Evolutionary conservation across 306 rosid genomes (phyloP).

Genomic region (Clitoria ternatea): DNA sequence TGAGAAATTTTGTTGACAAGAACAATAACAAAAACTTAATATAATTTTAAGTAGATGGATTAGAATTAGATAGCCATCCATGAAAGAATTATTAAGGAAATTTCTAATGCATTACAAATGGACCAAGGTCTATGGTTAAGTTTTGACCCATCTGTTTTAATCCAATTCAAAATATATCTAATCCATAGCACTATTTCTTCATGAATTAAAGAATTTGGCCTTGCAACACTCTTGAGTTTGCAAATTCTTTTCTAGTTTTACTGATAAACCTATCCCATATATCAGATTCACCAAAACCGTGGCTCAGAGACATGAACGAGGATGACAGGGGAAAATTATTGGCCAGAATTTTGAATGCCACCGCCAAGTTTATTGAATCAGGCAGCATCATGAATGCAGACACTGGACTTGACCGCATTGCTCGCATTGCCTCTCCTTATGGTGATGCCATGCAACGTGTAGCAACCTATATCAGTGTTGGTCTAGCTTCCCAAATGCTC

Average conservation of each 20-base stretch:
- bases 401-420: conserved; percentile 36
- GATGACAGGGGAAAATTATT: conserved; percentile 50
- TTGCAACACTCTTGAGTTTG: conserved; percentile 4
- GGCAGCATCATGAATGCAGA: conserved; percentile 49
- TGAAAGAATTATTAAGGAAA: too few species aligned
- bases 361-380: conserved; percentile 47
- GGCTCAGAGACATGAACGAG: conserved; percentile 38
- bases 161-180: too few species aligned
- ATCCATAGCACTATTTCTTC: not conserved
- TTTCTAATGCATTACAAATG: too few species aligned
- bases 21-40: too few species aligned
- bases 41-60: too few species aligned
- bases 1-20: too few species aligned
- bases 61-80: too few species aligned
- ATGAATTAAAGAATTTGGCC: not conserved
- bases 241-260: conserved; percentile 17
- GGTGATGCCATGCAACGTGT: conserved; percentile 66
- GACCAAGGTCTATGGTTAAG: too few species aligned
- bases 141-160: too few species aligned
- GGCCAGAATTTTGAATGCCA: conserved; percentile 33
- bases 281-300: conserved; percentile 37
- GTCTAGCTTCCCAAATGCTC: conserved; percentile 39
- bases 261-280: not conserved
- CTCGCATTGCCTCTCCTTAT: conserved; percentile 51
- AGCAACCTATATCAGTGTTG: conserved; percentile 53